Base-by-base conservation (phyloP, 495 filamentous ascomycete genomes). In the Xylaria curta region DNA sequence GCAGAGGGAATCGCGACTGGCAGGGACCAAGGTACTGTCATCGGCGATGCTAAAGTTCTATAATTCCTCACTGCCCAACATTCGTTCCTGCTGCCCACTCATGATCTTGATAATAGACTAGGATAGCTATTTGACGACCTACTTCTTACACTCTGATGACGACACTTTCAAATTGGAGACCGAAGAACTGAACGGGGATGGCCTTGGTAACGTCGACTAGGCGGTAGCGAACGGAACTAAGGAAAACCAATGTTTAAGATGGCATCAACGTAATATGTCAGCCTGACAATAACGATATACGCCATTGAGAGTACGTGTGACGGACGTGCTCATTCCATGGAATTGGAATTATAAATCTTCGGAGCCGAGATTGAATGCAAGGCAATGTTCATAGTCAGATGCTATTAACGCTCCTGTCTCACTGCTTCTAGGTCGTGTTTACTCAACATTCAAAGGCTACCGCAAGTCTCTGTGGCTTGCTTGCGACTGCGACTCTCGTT, bases 1-100 rank as follows among this genome's bases (percentile, higher is more conserved):
- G 59, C 38, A 7, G 38, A 38, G 59, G 42, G 59, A 38, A 62
- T 26, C 59, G 59, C 38, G 59, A 44, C n/a, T 44, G 36, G 15
- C 36, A 26, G 59, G 42, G 38, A 38, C 21, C 24, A 15, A 62
- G 59, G n/a, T 9, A 21, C 8, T 38, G 21, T 13, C 5, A 21
- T 62, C 33, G 42, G 42, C 0, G 44, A 19, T 47, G 44, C 44
- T 47, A 17, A 19, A 10, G n/a, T 44, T 9, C 38, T 44, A 62
- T 21, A 44, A 13, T 44, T 44, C n/a, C 38, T 44, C 19, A 62
- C 59, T 42, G 9, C 21, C 36, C n/a, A 26, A 26, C 4, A 9
- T 8, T 44, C 10, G 21, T 62, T 42, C 24, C 59, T 13, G 38
- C 59, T 6, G 12, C 42, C 36, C 38, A 42, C 36, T 6, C 4